phyloP scores from a whole-genome alignment of 352 stramenopile species.

The Saprolegnia parasitica region DNA sequence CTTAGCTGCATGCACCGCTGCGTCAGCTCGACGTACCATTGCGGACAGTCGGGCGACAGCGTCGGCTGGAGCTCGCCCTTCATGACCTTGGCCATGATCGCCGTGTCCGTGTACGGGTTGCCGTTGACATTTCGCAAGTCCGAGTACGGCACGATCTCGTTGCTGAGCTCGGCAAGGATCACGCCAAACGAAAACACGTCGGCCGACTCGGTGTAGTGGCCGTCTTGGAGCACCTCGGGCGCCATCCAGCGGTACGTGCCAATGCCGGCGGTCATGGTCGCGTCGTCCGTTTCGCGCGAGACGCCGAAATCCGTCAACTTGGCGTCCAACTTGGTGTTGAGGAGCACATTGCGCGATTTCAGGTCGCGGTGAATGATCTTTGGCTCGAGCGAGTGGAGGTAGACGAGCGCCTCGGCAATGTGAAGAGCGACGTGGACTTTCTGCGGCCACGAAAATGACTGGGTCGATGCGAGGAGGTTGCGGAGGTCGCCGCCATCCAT shows the following conservation, averaged over 20 bases:
- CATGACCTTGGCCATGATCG: slow-evolving; percentile 16
- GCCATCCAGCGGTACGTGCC: slow-evolving; percentile 25
- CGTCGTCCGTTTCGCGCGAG: slow-evolving; percentile 14
- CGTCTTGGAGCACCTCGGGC: slow-evolving; percentile 20
- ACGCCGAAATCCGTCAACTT: slow-evolving; percentile 27
- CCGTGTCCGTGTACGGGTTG: slow-evolving; percentile 18
- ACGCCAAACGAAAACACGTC: slow-evolving; percentile 21
- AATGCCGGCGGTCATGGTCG: slow-evolving; percentile 23
- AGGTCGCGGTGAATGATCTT: slow-evolving; percentile 21
- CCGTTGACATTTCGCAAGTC: slow-evolving; percentile 9
- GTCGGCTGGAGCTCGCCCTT: not conserved
- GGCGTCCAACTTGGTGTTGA: slow-evolving; percentile 9
- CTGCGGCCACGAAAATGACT: slow-evolving; percentile 4
- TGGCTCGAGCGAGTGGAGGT: slow-evolving; percentile 16
- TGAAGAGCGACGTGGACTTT: slow-evolving; percentile 13
- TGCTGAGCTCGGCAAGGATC: slow-evolving; percentile 21
- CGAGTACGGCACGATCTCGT: slow-evolving; percentile 20
- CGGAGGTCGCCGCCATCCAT: slow-evolving; percentile 46
- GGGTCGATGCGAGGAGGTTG: not conserved
- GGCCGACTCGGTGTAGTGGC: slow-evolving; percentile 23
- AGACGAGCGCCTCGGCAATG: slow-evolving; percentile 22
- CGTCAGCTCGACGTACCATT: slow-evolving; percentile 3
- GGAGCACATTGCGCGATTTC: slow-evolving; percentile 24
- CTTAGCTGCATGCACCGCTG: not conserved
- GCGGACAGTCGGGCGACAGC: not conserved